Base-by-base conservation (phyloP, 768 basidiomycete species). In the Russula sp. region DNA sequence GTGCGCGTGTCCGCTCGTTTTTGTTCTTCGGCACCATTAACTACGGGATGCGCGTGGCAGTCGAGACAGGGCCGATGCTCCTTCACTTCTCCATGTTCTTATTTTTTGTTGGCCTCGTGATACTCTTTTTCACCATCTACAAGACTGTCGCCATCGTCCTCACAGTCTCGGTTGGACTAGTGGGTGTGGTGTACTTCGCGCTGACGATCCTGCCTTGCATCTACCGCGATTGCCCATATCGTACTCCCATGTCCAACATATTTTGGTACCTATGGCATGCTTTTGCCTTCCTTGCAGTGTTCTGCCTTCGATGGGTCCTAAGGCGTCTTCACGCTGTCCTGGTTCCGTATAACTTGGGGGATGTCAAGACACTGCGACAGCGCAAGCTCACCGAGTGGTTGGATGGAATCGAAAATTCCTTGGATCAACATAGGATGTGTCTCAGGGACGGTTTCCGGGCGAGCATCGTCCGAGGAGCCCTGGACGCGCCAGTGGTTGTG, bases 81-180 rank as follows among this genome's bases (percentile, higher is more conserved):
- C 74, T 82, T 20, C 81, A 82, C 64, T 69, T 77, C 10, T 78
- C 80, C 5, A 70, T 81, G 16, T 73, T 79, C 35, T 70, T 81
- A 8, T 82, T 82, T 68, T 75, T 83, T 67, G 74, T 75, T 42
- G 77, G 79, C 45, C 72, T 83, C 32, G 69, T 80, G 34, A 71
- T 75, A 16, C 79, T 82, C 67, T 69, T 81, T 36, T 70, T 68
- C 58, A 70, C 75, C 11, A 66, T 68, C 29, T 54, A 66, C 56
- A 22, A n/a, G 8, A 46, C 50, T 20, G 55, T 68, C 36, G 65
- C 66, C 29, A 54, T 59, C 6, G n/a, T 59, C 2, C 11, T 56
- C 13, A 48, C 61, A 11, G 16, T 51, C 13, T 45, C 55, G 10
- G 60, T 68, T 11, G 52, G 50, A 11, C 5, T 51, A 8, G 38